Evolutionary conservation across 352 stramenopile genomes (phyloP).

Genomic region (Pythium grandisporangium): DNA sequence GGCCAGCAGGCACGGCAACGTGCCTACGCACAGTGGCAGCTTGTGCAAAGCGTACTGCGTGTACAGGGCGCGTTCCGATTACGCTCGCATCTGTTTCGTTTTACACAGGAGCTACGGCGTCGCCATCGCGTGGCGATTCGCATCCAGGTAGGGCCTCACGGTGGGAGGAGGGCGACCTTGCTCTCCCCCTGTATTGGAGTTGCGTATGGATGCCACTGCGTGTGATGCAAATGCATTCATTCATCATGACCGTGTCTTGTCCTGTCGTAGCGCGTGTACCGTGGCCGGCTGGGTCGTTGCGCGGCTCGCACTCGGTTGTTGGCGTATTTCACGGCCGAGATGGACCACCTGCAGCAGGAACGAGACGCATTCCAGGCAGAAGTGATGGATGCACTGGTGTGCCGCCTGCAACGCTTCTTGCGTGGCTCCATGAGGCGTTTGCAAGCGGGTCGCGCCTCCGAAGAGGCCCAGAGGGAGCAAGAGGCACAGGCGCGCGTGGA

Average conservation of each 20-base stretch:
- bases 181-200: too few relatives aligned
- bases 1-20: slow-evolving; percentile 26
- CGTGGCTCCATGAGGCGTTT: slow-evolving; percentile 16
- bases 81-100: slow-evolving; percentile 43
- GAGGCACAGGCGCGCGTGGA: slow-evolving; percentile 26
- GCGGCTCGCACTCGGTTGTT: slow-evolving; percentile 23
- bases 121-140: slow-evolving; percentile 38
- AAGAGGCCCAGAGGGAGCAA: slow-evolving; percentile 7
- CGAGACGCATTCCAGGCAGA: slow-evolving; percentile 30
- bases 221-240: too few relatives aligned
- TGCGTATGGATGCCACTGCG: too few relatives aligned
- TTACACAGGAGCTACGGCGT: slow-evolving; percentile 25
- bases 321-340: slow-evolving; percentile 40
- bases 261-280: slow-evolving; percentile 52
- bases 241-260: too few relatives aligned
- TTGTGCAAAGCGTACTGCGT: slow-evolving; percentile 37
- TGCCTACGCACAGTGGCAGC: slow-evolving; percentile 21
- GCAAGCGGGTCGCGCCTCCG: too few relatives aligned
- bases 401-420: slow-evolving; percentile 37
- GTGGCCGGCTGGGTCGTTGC: slow-evolving; percentile 40
- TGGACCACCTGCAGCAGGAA: slow-evolving; percentile 42
- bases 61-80: slow-evolving; percentile 63
- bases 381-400: slow-evolving; percentile 28
- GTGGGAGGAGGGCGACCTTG: too few relatives aligned
- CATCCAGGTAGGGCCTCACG: too few relatives aligned